Percentiles rank a stretch among this genome's conserved stretches.
Conservation (phyloP, 495 filamentous ascomycete genomes). For the Penicillium angulare region DNA sequence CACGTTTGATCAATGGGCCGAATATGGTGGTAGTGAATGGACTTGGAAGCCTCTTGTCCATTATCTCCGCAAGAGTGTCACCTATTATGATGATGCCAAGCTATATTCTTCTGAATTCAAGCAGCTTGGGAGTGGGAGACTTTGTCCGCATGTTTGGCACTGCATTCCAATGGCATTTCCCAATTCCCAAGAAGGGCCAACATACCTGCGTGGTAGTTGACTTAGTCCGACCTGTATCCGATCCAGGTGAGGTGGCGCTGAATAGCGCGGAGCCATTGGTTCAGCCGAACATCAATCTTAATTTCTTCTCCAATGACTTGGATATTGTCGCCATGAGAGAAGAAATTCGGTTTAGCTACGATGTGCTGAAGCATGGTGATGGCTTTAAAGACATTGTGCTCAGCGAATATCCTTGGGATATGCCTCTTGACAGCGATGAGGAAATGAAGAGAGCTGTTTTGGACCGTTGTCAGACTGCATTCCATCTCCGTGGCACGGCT, state of each 20-base stretch:
- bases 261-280: conserved; percentile 47
- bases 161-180: conserved; percentile 63
- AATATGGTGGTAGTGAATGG: conserved; percentile 56
- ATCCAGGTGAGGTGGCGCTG: conserved; percentile 49
- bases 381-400: conserved; percentile 55
- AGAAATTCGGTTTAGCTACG: conserved; percentile 53
- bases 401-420: conserved; percentile 55
- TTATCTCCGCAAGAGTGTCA: conserved; percentile 55
- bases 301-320: conserved; percentile 54
- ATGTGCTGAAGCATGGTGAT: conserved; percentile 51
- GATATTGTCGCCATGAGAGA: conserved; percentile 56
- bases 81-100: conserved; percentile 54
- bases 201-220: conserved; percentile 58
- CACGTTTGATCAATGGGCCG: conserved; percentile 59
- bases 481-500: conserved; percentile 55
- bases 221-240: conserved; percentile 22
- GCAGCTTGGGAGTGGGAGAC: conserved; percentile 51
- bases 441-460: conserved; percentile 54
- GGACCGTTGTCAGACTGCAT: conserved; percentile 55
- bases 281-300: conserved; percentile 56
- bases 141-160: conserved; percentile 57
- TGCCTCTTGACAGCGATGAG: conserved; percentile 52
- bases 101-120: conserved; percentile 35
- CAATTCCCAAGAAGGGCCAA: conserved; percentile 44
- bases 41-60: conserved; percentile 50